A percentile compares a stretch with the other conserved stretches of the same genome.
Evolutionary conservation across 345 rosid genomes (phyloP).

Genomic region (Camelina hispida): DNA sequence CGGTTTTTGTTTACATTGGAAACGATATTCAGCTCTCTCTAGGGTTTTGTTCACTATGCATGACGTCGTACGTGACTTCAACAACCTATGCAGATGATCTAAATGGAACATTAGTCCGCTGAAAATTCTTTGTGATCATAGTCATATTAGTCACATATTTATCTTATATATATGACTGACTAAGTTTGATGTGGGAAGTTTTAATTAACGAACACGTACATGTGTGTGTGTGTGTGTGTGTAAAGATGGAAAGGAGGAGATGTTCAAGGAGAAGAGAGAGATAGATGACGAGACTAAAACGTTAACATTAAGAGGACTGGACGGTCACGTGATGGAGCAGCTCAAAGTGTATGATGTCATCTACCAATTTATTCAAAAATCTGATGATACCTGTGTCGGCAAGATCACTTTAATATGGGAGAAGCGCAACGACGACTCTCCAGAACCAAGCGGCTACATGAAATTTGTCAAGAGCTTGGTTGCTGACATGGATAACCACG

Average conservation of each 20-base stretch:
- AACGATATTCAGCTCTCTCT: neutral
- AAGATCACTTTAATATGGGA: conserved; percentile 43
- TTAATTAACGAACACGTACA: neutral
- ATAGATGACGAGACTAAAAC: conserved; percentile 35
- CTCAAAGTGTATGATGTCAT: conserved; percentile 33
- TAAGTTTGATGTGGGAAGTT: neutral
- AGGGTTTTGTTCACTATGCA: neutral
- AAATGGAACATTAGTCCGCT: neutral
- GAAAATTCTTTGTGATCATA: neutral
- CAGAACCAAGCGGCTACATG: conserved; percentile 42
- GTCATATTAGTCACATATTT: neutral
- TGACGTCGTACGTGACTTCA: no score
- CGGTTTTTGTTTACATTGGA: no score
- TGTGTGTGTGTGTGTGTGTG: conserved; percentile 19
- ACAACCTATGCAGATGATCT: neutral
- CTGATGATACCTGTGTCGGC: conserved; percentile 33
- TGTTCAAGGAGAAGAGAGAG: conserved; percentile 41
- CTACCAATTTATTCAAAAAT: conserved; percentile 37
- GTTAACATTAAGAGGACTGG: conserved; percentile 34
- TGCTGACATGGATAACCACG: conserved; percentile 40
- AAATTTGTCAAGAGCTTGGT: conserved; percentile 40
- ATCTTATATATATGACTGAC: neutral
- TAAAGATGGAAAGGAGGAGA: conserved; percentile 38
- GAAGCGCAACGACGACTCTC: conserved; percentile 41
- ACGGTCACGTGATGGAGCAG: conserved; percentile 43